Evolutionary conservation across 805 yeast genomes (phyloP).

Genomic region (Lachancea cidri): DNA sequence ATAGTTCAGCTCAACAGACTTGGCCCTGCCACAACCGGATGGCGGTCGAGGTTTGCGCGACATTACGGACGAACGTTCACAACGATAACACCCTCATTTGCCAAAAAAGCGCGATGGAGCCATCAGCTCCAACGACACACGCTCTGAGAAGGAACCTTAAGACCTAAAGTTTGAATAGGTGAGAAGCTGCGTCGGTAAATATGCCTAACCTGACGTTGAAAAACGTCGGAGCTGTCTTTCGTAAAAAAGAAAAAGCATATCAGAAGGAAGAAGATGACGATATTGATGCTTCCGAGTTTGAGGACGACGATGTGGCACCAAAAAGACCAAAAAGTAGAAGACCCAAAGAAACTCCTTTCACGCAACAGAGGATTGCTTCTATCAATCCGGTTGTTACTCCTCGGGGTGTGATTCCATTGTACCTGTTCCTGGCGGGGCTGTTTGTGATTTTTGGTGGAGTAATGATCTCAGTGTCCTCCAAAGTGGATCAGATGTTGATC

Average conservation of each 20-base stretch:
- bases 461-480: slow-evolving; percentile 61
- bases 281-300: slow-evolving; percentile 33
- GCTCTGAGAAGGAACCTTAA: too few species aligned
- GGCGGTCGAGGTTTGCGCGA: too few species aligned
- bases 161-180: background rate
- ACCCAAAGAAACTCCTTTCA: slow-evolving; percentile 69
- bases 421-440: slow-evolving; percentile 66
- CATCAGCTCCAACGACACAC: background rate
- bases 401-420: slow-evolving; percentile 76
- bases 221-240: slow-evolving; percentile 26
- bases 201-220: slow-evolving; percentile 27
- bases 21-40: background rate
- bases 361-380: slow-evolving; percentile 58
- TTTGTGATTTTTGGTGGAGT: slow-evolving; percentile 90
- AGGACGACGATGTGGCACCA: slow-evolving; percentile 38
- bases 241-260: slow-evolving; percentile 23
- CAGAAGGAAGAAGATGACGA: slow-evolving; percentile 28
- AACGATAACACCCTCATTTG: too few species aligned
- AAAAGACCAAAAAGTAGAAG: slow-evolving; percentile 43
- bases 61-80: too few species aligned
- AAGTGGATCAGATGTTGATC: slow-evolving; percentile 65
- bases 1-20: background rate
- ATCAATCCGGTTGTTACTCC: slow-evolving; percentile 86
- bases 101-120: background rate
- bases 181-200: background rate